Conservation (phyloP, 2,329 filamentous ascomycete genomes). For the Fusarium sp. region DNA sequence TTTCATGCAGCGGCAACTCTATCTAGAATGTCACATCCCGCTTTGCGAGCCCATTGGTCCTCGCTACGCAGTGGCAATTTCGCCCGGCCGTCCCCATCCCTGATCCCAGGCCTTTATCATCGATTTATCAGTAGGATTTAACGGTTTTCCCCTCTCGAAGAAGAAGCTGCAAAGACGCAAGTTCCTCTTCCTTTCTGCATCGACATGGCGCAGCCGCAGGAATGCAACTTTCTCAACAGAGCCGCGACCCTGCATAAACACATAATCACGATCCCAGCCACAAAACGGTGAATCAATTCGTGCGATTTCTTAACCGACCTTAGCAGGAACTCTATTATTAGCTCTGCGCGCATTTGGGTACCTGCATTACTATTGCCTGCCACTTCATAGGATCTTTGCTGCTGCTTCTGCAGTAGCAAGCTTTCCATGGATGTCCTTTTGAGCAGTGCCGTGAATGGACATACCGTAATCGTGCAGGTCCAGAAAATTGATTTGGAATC, state of each 20-base stretch:
- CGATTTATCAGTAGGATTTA: background rate
- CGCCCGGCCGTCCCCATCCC: background rate
- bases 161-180: conserved; percentile 1
- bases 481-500: conserved; percentile 24
- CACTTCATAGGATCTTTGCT: background rate
- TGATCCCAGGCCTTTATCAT: background rate
- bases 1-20: conserved; percentile 23
- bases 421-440: background rate
- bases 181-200: conserved; percentile 1
- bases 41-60: background rate
- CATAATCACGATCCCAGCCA: background rate
- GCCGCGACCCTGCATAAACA: conserved; percentile 13
- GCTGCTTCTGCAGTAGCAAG: background rate
- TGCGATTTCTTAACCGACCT: background rate
- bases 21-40: conserved; percentile 23
- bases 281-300: conserved; percentile 6
- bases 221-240: background rate
- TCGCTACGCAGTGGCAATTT: background rate
- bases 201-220: conserved; percentile 6
- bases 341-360: conserved; percentile 8
- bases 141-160: conserved; percentile 3
- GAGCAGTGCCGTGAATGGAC: background rate
- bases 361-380: conserved; percentile 15
- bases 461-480: background rate
- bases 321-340: conserved; percentile 21